phyloP scores from a whole-genome alignment of 164 flowering plant genomes.

The Platanus orientalis region DNA sequence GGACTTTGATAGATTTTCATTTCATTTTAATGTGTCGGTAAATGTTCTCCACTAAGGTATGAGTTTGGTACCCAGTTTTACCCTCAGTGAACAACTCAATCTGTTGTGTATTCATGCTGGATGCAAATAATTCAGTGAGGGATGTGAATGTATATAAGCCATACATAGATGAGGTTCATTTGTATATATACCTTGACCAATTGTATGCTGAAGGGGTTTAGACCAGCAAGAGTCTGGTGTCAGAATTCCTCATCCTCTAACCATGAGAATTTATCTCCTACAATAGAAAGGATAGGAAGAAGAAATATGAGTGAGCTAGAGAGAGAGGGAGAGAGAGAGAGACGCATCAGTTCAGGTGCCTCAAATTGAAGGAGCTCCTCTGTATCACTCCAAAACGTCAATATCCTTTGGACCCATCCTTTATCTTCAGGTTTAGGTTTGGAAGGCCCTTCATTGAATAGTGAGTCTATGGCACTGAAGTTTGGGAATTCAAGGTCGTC shows the following conservation, averaged over 20 bases:
- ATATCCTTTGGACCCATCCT: conserved; percentile 8
- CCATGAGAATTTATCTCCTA: conserved; percentile 43
- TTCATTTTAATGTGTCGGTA: too few relatives aligned
- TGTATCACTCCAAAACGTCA: conserved; percentile 20
- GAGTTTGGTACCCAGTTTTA: too few relatives aligned
- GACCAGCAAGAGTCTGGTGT: conserved; percentile 38
- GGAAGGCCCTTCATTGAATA: conserved; percentile 40
- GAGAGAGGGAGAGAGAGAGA: conserved; percentile 1
- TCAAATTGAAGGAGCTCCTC: too few relatives aligned
- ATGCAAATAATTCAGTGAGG: too few relatives aligned
- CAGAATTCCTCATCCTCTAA: conserved; percentile 38
- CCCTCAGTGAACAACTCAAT: too few relatives aligned
- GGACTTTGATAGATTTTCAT: too few relatives aligned
- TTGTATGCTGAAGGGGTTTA: conserved; percentile 31
- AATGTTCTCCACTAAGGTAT: too few relatives aligned
- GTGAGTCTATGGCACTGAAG: conserved; percentile 42
- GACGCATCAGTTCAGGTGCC: conserved; percentile 22
- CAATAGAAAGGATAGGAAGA: background rate
- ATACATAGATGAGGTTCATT: too few relatives aligned
- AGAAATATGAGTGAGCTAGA: background rate
- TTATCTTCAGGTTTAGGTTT: conserved; percentile 14
- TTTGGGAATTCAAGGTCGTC: conserved; percentile 30
- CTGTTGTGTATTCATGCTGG: too few relatives aligned
- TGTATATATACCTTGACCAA: conserved; percentile 40
- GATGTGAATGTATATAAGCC: too few relatives aligned